Evolutionary conservation across 345 rosid genomes (phyloP).

Genomic region (Gossypium bickii): DNA sequence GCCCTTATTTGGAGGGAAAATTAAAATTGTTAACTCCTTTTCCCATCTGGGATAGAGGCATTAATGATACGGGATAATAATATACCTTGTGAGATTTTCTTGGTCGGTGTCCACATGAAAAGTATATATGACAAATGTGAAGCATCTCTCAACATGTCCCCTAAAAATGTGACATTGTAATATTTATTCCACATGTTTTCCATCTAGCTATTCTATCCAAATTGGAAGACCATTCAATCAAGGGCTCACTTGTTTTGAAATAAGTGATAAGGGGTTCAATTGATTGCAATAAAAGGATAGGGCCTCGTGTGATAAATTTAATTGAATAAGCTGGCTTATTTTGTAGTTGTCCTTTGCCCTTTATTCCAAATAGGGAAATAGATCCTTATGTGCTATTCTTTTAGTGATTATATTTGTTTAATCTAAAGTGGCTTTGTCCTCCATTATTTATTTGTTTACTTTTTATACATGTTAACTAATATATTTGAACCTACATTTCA

Average conservation of each 20-base stretch:
- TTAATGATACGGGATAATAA: not conserved
- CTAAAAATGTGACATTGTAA: not conserved
- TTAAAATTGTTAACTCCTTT: not conserved
- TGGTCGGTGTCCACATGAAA: not conserved
- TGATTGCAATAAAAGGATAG: not conserved
- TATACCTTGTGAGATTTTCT: not conserved
- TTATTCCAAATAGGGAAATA: not conserved
- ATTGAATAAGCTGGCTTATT: not conserved
- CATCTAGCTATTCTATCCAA: not conserved
- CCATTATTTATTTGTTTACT: not conserved
- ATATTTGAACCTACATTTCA: constrained; percentile 24
- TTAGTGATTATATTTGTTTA: constrained; percentile 11
- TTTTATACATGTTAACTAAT: not conserved
- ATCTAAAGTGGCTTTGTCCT: not conserved
- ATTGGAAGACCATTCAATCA: not conserved
- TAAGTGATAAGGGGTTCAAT: not conserved
- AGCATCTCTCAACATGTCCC: not conserved
- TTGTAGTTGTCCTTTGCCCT: not conserved
- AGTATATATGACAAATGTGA: not conserved
- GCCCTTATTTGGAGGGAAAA: not conserved
- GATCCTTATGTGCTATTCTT: constrained; percentile 3
- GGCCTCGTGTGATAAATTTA: not conserved
- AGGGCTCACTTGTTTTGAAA: not conserved
- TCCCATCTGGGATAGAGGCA: not conserved
- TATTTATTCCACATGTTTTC: not conserved